Evolutionary conservation across 108 stramenopile species (phyloP), one percentile per base, ranked within the genome.

Genomic region (Stephanodiscus minutulus): DNA sequence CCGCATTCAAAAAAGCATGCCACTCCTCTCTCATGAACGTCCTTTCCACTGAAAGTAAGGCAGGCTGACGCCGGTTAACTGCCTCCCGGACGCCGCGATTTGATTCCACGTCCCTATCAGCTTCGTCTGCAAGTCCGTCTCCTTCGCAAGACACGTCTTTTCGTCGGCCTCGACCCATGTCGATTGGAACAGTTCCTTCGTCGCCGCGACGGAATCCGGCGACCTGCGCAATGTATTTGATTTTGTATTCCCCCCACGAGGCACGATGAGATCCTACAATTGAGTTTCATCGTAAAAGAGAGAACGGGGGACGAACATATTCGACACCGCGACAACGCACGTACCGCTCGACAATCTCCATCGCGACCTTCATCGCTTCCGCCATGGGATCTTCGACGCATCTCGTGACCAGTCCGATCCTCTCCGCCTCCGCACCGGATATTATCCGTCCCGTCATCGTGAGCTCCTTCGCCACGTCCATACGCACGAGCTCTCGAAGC

Each of bases 381-480:
- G 61, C 61, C 74, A 94, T 77, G 0, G 91, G 92, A 75, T 94
- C 89, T 0, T 89, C 88, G n/a, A 81, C 85, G 47, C 81, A 79
- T 33, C 88, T 74, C 17, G 96, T 93, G 13, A 96, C 89, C 61
- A 96, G 70, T 11, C 91, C 89, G 36, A 89, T 39, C 49, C 62
- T 44, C 27, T 81, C 76, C 20, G 90, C 96, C 72, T 96, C 91
- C 20, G 56, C 28, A 12, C 87, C 96, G 20, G 62, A 49, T 43
- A 96, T 56, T 13, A 96, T 86, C 18, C 87, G 65, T 8, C 89
- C 96, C 13, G 93, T 94, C 87, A 93, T 89, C 28, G 96, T 91
- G 55, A 96, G 46, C 61, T 96, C 96, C 66, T 94, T 93, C 37
- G 92, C 93, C 3, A 89, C 83, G 61, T 96, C 96, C 12, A 89